These are phyloP conservation scores for Beauveria asiatica DNA, from an alignment of 2,329 filamentous ascomycete genomes.

Conservation along the genomic window DNA sequence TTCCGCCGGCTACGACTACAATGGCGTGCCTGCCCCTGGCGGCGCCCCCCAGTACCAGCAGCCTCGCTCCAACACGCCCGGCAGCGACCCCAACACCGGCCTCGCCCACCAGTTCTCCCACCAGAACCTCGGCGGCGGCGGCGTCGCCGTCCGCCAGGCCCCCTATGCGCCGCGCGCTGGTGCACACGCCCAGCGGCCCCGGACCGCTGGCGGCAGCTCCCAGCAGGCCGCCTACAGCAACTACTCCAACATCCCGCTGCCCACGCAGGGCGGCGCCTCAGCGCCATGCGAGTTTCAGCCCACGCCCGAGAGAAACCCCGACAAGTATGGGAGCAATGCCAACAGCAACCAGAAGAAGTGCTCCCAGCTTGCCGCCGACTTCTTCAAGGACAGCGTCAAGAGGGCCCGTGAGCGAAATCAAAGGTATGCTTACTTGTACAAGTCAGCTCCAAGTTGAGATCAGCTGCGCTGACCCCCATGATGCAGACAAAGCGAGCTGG, in stretches of 20 bases:
- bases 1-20: constrained; percentile 37
- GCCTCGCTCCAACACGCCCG: constrained; percentile 45
- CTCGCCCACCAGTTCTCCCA: constrained; percentile 94
- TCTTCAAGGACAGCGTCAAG: constrained; percentile 98
- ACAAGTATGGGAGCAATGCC: constrained; percentile 59
- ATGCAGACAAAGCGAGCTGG: constrained; percentile 78
- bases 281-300: constrained; percentile 66
- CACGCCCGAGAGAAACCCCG: constrained; percentile 78
- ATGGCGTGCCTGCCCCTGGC: constrained; percentile 34
- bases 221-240: constrained; percentile 55
- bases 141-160: constrained; percentile 59
- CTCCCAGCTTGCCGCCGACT: constrained; percentile 67
- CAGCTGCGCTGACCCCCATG: not conserved
- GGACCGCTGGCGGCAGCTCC: constrained; percentile 66
- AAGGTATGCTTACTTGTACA: constrained; percentile 48
- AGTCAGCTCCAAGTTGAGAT: not conserved
- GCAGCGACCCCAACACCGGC: constrained; percentile 79
- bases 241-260: constrained; percentile 59
- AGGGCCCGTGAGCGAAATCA: constrained; percentile 90
- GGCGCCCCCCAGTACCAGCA: constrained; percentile 32
- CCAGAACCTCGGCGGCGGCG: constrained; percentile 80
- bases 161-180: constrained; percentile 60
- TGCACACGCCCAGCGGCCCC: constrained; percentile 67
- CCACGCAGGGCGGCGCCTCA: constrained; percentile 41
- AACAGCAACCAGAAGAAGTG: constrained; percentile 66